Conservation (phyloP, 2,329 filamentous ascomycete genomes). For the Coleophoma crateriformis region DNA sequence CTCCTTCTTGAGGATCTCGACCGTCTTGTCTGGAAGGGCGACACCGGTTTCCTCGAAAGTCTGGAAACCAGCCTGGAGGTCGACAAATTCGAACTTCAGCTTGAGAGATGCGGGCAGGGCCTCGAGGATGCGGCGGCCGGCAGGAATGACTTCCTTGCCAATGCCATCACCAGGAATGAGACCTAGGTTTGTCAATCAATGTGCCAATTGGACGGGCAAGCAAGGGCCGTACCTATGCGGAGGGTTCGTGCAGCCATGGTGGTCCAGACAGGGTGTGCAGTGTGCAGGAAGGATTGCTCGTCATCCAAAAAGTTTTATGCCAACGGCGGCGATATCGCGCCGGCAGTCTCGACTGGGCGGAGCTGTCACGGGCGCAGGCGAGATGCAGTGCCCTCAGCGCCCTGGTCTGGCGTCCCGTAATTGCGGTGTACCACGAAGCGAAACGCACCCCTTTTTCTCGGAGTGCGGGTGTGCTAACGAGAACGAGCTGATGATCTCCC, state of each 20-base stretch:
- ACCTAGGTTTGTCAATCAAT: conserved; percentile 44
- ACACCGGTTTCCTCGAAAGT: conserved; percentile 86
- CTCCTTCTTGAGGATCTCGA: conserved; percentile 81
- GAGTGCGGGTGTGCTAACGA: no score
- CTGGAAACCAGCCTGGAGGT: conserved; percentile 89
- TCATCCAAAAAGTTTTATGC: conserved; percentile 3
- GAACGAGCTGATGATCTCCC: no score
- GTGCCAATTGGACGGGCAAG: conserved; percentile 2
- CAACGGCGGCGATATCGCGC: conserved; percentile 11
- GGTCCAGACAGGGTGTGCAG: background rate
- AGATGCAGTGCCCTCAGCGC: no score
- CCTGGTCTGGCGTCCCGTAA: no score
- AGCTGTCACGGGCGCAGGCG: background rate
- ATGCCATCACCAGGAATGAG: conserved; percentile 98
- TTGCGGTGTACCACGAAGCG: no score
- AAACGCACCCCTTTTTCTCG: no score
- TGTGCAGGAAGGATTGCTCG: background rate
- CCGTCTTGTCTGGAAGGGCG: conserved; percentile 85
- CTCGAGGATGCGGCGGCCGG: conserved; percentile 86
- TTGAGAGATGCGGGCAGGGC: conserved; percentile 85
- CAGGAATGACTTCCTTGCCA: conserved; percentile 95
- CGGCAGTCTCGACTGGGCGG: background rate
- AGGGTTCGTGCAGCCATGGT: conserved; percentile 60
- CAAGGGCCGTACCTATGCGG: conserved; percentile 53
- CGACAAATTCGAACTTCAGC: conserved; percentile 89